Evolutionary conservation across 768 basidiomycete species (phyloP).

Genomic region (Tylopilus rubrobrunneus): DNA sequence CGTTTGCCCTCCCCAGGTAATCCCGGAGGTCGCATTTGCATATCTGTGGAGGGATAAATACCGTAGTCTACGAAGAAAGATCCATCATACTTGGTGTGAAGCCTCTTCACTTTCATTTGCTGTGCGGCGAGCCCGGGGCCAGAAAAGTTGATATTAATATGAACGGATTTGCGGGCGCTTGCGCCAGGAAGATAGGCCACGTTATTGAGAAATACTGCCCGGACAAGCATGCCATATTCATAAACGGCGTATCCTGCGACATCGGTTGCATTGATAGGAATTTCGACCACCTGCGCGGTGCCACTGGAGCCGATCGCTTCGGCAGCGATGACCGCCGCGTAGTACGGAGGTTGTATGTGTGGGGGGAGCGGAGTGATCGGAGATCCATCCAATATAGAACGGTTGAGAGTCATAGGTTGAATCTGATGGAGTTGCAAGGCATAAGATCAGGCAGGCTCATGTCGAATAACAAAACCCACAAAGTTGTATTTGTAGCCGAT

Average conservation of each 20-base stretch:
- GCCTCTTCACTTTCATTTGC: constrained; percentile 43
- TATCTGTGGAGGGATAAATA: constrained; percentile 30
- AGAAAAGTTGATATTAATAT: constrained; percentile 41
- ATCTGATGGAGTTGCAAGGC: constrained; percentile 38
- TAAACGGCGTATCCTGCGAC: constrained; percentile 63
- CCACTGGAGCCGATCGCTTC: constrained; percentile 53
- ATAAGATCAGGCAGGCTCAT: neutral
- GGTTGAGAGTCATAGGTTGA: constrained; percentile 56
- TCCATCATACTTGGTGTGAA: constrained; percentile 40
- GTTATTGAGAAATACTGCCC: constrained; percentile 58
- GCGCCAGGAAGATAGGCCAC: constrained; percentile 42
- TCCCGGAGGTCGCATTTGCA: constrained; percentile 45
- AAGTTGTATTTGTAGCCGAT: constrained; percentile 71
- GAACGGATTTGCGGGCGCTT: constrained; percentile 37
- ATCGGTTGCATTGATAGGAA: constrained; percentile 42
- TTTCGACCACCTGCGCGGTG: constrained; percentile 41
- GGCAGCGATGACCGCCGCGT: constrained; percentile 56
- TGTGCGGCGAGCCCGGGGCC: constrained; percentile 23
- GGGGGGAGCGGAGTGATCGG: constrained; percentile 49
- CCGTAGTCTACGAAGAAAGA: neutral
- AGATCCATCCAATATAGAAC: constrained; percentile 55
- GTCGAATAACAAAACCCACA: constrained; percentile 25
- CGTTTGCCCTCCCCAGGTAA: constrained; percentile 57
- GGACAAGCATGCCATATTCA: constrained; percentile 39
- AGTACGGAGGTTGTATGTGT: constrained; percentile 65